Evolutionary conservation across 2,329 filamentous ascomycete species (phyloP).

Genomic region (Beauveria bassiana): DNA sequence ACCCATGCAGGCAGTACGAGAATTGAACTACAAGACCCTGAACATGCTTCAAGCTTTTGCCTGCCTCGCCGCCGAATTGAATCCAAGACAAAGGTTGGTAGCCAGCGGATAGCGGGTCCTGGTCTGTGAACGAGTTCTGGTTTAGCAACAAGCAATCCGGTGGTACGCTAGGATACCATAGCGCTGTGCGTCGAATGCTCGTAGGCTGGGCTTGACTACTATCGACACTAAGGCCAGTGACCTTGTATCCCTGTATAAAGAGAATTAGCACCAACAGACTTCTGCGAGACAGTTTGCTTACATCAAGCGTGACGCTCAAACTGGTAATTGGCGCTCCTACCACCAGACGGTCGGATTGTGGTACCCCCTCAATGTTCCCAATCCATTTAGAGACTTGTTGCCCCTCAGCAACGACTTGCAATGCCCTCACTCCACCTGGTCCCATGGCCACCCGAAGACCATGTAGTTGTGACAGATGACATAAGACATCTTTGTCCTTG

Average conservation of each 20-base stretch:
- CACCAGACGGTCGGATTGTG: neutral
- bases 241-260: neutral
- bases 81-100: neutral
- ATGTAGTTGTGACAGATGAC: neutral
- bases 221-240: neutral
- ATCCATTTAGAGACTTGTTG: neutral
- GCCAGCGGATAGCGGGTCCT: neutral
- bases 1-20: no score
- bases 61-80: neutral
- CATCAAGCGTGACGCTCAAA: neutral
- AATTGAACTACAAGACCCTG: no score
- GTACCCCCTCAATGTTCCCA: neutral
- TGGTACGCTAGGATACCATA: neutral
- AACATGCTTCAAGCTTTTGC: no score
- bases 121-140: neutral
- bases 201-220: no score
- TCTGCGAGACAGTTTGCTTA: neutral
- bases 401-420: neutral
- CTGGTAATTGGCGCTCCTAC: neutral
- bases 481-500: neutral
- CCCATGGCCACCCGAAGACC: neutral
- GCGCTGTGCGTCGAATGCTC: neutral
- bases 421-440: neutral
- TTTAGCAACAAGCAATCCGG: neutral
- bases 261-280: rapidly evolving